These are phyloP conservation scores for Lachancea lanzarotensis DNA, from an alignment of 805 yeast species.

Conservation along the genomic window DNA sequence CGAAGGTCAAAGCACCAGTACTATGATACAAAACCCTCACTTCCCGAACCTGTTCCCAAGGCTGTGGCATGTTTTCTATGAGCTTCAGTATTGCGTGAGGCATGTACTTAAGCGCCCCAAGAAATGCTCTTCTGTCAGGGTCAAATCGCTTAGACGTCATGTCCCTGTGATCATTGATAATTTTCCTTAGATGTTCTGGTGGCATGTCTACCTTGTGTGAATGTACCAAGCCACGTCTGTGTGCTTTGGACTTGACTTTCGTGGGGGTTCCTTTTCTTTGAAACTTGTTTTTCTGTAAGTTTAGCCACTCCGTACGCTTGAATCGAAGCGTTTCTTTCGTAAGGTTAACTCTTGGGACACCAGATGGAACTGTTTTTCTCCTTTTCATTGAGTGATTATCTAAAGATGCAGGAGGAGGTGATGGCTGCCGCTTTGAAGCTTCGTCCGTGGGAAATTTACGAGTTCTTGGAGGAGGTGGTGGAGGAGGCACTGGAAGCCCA, in stretches of 20 bases:
- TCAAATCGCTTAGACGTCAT: conserved; percentile 72
- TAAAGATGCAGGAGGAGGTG: conserved; percentile 25
- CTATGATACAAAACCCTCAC: conserved; percentile 85
- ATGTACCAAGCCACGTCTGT: conserved; percentile 43
- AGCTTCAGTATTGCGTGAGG: conserved; percentile 92
- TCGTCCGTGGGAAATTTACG: too few species aligned
- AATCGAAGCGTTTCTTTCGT: conserved; percentile 31
- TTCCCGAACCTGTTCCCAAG: conserved; percentile 87
- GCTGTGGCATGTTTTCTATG: conserved; percentile 95
- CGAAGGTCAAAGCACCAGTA: conserved; percentile 93
- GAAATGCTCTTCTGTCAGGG: conserved; percentile 75
- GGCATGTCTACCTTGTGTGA: conserved; percentile 78
- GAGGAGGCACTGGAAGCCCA: conserved; percentile 4
- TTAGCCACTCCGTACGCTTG: conserved; percentile 44
- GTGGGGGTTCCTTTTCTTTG: conserved; percentile 20
- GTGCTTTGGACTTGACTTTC: conserved; percentile 9
- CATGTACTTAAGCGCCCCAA: conserved; percentile 89
- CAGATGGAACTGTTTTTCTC: background rate
- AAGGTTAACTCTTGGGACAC: conserved; percentile 5
- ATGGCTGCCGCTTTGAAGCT: too few species aligned
- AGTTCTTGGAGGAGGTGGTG: conserved; percentile 26
- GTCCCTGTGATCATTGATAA: conserved; percentile 78
- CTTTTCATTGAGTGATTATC: background rate
- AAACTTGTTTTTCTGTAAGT: conserved; percentile 53
- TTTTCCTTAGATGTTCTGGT: conserved; percentile 84